These are phyloP conservation scores for Candida wancherniae DNA, from an alignment of 805 yeast genomes.

Conservation along the genomic window DNA sequence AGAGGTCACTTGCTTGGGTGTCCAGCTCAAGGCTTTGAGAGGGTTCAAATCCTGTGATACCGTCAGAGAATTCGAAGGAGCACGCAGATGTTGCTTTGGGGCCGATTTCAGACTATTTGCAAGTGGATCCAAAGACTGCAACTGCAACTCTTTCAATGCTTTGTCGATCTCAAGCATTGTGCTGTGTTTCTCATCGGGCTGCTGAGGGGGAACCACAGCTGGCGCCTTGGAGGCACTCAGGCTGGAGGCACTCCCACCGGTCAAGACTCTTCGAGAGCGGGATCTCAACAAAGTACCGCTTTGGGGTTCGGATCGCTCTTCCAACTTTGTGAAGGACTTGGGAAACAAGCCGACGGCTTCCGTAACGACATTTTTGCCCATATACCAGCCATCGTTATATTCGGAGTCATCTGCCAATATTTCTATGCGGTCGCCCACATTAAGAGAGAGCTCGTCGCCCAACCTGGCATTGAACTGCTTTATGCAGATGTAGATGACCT, in stretches of 20 bases:
- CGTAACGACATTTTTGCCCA: conserved; percentile 73
- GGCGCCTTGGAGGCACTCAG: conserved; percentile 10
- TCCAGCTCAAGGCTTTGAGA: conserved; percentile 58
- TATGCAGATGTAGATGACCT: conserved; percentile 50
- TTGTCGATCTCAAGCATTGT: conserved; percentile 70
- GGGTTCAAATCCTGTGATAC: conserved; percentile 38
- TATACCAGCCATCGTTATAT: conserved; percentile 96
- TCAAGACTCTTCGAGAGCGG: conserved; percentile 49
- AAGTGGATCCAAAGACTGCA: conserved; percentile 14
- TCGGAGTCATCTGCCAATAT: conserved; percentile 90
- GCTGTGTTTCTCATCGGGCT: conserved; percentile 7
- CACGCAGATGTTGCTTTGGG: not conserved
- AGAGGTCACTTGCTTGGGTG: conserved; percentile 78
- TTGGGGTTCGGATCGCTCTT: conserved; percentile 6
- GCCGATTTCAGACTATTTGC: not conserved
- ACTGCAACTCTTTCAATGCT: conserved; percentile 60
- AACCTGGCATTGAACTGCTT: conserved; percentile 84
- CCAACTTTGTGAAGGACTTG: conserved; percentile 70
- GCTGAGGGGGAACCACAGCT: conserved; percentile 4
- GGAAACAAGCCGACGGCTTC: conserved; percentile 86
- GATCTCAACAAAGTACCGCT: conserved; percentile 37
- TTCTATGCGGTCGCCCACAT: conserved; percentile 80
- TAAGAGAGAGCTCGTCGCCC: conserved; percentile 82
- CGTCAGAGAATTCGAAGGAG: conserved; percentile 10
- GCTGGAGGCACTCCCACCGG: conserved; percentile 9